phyloP scores from a whole-genome alignment of 1,284 basidiomycete species.

The Hymenochaete sp. region DNA sequence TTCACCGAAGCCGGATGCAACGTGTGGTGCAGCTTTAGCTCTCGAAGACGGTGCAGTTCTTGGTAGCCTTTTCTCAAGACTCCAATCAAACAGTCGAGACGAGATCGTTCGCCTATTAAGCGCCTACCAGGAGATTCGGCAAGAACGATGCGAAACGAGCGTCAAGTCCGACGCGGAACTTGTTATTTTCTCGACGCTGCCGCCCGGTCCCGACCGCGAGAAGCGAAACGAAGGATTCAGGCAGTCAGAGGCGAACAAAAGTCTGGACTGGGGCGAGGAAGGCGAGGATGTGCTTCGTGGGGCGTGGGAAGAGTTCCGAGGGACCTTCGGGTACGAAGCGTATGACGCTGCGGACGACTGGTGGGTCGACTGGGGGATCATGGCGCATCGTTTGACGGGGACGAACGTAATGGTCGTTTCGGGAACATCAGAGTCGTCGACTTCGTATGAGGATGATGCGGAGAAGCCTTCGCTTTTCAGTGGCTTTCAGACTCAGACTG shows the following conservation, averaged over 20 bases:
- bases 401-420: not conserved
- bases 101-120: conserved; percentile 44
- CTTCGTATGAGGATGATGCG: too few species aligned
- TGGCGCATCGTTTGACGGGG: conserved; percentile 4
- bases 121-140: conserved; percentile 46
- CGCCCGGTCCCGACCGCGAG: conserved; percentile 31
- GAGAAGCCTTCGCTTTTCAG: not conserved
- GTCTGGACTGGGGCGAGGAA: conserved; percentile 11
- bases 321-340: conserved; percentile 16
- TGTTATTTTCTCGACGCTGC: conserved; percentile 31
- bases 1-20: conserved; percentile 1
- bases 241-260: conserved; percentile 14
- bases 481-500: not conserved
- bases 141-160: conserved; percentile 29
- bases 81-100: conserved; percentile 29
- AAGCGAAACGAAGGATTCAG: conserved; percentile 35
- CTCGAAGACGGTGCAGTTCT: conserved; percentile 51
- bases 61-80: conserved; percentile 48
- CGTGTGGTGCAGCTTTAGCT: conserved; percentile 17
- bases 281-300: conserved; percentile 7
- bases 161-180: conserved; percentile 25
- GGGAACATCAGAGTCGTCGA: not conserved
- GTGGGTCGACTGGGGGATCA: conserved; percentile 18
- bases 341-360: conserved; percentile 17
- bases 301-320: conserved; percentile 15